phyloP scores from a whole-genome alignment of 2,329 filamentous ascomycete genomes.

The Thelonectria blattea region DNA sequence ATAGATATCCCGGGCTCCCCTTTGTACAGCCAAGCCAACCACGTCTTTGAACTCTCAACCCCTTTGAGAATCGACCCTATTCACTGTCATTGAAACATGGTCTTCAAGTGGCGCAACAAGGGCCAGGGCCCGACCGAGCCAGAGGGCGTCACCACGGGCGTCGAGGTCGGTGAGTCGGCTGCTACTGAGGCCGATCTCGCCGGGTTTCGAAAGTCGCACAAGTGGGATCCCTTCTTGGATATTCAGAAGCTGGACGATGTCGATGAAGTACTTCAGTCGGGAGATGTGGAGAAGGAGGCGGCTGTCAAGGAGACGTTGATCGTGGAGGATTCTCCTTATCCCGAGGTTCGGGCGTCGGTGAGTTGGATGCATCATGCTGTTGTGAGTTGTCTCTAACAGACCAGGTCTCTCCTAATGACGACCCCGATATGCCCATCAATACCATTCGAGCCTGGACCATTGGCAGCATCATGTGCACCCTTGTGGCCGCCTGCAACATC shows the following conservation, averaged over 20 bases:
- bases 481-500: conserved; percentile 66
- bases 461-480: conserved; percentile 63
- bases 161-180: conserved; percentile 37
- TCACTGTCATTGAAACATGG: too few species aligned
- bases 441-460: conserved; percentile 70
- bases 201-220: conserved; percentile 64
- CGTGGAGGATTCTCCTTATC: conserved; percentile 71
- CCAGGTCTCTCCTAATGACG: conserved; percentile 2
- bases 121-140: conserved; percentile 50
- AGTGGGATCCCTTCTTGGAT: conserved; percentile 68
- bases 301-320: conserved; percentile 63
- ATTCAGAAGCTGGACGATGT: conserved; percentile 66
- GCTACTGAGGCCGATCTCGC: conserved; percentile 53
- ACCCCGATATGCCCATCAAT: conserved; percentile 62
- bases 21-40: neutral
- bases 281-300: conserved; percentile 61
- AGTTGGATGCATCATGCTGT: neutral
- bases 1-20: neutral
- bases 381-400: neutral
- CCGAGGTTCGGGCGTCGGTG: conserved; percentile 55
- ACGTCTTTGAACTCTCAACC: too few species aligned
- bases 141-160: conserved; percentile 46
- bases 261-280: conserved; percentile 59
- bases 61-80: too few species aligned
- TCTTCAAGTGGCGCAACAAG: conserved; percentile 44